These are phyloP conservation scores for Aspergillus taichungensis DNA, from an alignment of 495 filamentous ascomycete genomes.

Conservation along the genomic window DNA sequence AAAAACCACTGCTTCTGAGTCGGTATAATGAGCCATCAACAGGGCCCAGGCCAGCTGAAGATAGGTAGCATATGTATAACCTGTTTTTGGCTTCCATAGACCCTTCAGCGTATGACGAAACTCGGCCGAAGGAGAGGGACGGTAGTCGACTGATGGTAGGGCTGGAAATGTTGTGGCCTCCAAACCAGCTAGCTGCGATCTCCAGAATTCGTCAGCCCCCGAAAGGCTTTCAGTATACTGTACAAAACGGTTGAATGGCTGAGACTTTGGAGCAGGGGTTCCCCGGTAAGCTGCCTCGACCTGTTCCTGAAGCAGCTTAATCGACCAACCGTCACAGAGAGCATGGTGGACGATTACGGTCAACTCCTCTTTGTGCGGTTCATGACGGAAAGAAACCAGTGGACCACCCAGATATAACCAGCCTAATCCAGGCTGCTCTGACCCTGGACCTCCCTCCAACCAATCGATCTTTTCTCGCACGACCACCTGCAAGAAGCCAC, in stretches of 20 bases:
- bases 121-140: too few relatives aligned
- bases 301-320: conserved; percentile 5
- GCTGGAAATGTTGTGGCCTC: too few relatives aligned
- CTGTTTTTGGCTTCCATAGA: too few relatives aligned
- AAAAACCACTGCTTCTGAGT: conserved; percentile 23
- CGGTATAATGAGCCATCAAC: conserved; percentile 18
- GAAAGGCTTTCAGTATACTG: too few relatives aligned
- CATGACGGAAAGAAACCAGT: conserved; percentile 33
- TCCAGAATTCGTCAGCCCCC: too few relatives aligned
- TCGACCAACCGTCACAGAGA: conserved; percentile 12
- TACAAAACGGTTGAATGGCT: too few relatives aligned
- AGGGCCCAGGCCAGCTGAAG: conserved; percentile 30
- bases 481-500: conserved; percentile 44
- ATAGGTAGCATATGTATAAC: neutral
- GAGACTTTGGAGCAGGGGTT: too few relatives aligned
- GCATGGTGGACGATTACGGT: conserved; percentile 13
- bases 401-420: conserved; percentile 33
- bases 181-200: too few relatives aligned
- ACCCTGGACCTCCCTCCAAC: conserved; percentile 10
- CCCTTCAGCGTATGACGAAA: too few relatives aligned
- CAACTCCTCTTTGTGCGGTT: neutral
- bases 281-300: conserved; percentile 4
- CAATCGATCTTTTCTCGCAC: conserved; percentile 35
- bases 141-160: too few relatives aligned
- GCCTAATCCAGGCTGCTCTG: too few relatives aligned